A percentile compares a stretch with the other conserved stretches of the same genome.
These are phyloP conservation scores for Cephaloascus albidus DNA, from an alignment of 805 yeast genomes.

Conservation along the genomic window DNA sequence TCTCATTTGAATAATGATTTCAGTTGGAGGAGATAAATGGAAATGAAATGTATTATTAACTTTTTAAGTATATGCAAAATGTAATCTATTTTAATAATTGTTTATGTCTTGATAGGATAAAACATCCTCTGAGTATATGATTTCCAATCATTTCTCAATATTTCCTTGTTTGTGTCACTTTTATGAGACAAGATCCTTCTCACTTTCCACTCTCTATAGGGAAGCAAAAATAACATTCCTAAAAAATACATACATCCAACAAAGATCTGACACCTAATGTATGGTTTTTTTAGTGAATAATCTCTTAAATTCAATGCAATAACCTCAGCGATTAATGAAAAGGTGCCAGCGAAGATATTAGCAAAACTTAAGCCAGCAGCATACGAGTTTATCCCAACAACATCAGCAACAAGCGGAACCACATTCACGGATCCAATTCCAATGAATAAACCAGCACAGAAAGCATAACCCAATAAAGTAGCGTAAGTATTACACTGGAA, in stretches of 20 bases:
- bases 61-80: too few relatives aligned
- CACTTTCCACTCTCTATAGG: conserved; percentile 45
- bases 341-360: conserved; percentile 13
- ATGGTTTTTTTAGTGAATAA: conserved; percentile 32
- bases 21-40: background rate
- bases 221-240: conserved; percentile 29
- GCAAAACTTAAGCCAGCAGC: conserved; percentile 17
- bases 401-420: conserved; percentile 17
- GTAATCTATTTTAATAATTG: too few relatives aligned
- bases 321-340: conserved; percentile 39
- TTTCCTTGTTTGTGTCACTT: background rate
- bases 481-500: conserved; percentile 31
- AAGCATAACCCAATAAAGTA: conserved; percentile 28
- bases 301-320: conserved; percentile 40
- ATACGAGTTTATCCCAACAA: conserved; percentile 12
- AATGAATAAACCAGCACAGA: conserved; percentile 32
- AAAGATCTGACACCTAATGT: conserved; percentile 50
- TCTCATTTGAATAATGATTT: background rate
- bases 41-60: background rate
- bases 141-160: background rate
- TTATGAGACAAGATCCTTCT: conserved; percentile 19
- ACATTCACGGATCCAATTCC: conserved; percentile 30
- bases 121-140: background rate
- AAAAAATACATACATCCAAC: conserved; percentile 41
- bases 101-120: too few relatives aligned